phyloP scores from a whole-genome alignment of 352 stramenopile genomes.

The Elongisporangium prolatum region DNA sequence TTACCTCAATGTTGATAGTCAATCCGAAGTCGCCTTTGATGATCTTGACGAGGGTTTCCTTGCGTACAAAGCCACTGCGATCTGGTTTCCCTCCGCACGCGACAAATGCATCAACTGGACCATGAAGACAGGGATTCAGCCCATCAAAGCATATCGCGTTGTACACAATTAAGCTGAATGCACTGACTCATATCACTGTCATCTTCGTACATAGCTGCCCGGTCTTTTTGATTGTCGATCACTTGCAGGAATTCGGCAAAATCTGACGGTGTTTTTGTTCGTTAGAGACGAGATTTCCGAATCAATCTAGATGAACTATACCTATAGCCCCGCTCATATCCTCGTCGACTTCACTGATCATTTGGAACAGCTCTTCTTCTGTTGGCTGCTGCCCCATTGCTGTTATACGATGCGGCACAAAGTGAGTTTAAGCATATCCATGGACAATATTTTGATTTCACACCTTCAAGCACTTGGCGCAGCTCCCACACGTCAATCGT shows the following conservation, averaged over 20 bases:
- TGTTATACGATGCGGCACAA: constrained; percentile 6
- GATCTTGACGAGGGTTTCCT: constrained; percentile 90
- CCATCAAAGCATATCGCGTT: neutral
- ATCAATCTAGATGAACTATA: constrained; percentile 10
- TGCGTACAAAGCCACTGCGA: constrained; percentile 90
- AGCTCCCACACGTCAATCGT: constrained; percentile 96
- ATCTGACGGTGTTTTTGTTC: constrained; percentile 39
- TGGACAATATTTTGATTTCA: neutral
- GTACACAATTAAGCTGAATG: neutral
- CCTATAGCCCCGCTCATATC: constrained; percentile 94
- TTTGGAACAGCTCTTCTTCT: constrained; percentile 97
- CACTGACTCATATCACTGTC: constrained; percentile 94
- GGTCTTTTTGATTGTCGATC: constrained; percentile 97
- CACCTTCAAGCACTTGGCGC: constrained; percentile 91
- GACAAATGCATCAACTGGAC: constrained; percentile 93
- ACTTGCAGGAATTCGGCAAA: constrained; percentile 98
- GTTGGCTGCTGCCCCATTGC: constrained; percentile 97
- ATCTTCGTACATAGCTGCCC: constrained; percentile 93
- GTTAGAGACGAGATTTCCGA: neutral
- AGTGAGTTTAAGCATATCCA: neutral
- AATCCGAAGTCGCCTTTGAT: constrained; percentile 95
- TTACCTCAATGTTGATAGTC: constrained; percentile 94
- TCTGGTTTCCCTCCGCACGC: constrained; percentile 93
- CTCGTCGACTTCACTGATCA: constrained; percentile 91
- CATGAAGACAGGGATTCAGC: neutral